Percentiles rank a stretch among this genome's conserved stretches.
These are phyloP conservation scores for Xylariaceae sp. DNA, from an alignment of 2,329 filamentous ascomycete species.

Conservation along the genomic window DNA sequence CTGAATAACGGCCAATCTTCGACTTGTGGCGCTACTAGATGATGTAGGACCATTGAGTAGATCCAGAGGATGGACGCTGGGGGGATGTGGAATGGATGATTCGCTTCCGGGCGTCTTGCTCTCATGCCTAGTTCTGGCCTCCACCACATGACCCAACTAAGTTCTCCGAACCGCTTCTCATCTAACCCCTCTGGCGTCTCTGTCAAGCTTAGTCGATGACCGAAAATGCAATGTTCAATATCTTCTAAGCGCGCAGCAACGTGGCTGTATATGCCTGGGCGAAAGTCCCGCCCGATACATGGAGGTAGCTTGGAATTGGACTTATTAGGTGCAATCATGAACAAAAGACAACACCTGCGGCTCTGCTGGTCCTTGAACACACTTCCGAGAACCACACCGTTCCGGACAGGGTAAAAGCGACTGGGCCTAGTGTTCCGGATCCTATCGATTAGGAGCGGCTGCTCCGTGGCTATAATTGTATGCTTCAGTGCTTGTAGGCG, in stretches of 20 bases:
- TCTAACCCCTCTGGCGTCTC: not conserved
- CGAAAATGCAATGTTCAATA: slow-evolving; percentile 7
- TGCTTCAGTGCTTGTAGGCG: slow-evolving; percentile 1
- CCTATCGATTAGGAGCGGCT: not conserved
- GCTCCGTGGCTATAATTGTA: not conserved
- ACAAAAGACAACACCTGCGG: not conserved
- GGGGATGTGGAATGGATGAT: slow-evolving; percentile 1
- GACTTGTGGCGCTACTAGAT: not conserved
- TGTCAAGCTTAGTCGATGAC: not conserved
- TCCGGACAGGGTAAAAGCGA: not conserved
- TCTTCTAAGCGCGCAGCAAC: slow-evolving; percentile 3
- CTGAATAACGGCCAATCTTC: not conserved
- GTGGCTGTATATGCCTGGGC: not conserved
- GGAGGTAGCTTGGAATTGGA: not conserved
- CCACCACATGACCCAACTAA: slow-evolving; percentile 1
- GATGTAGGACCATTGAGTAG: slow-evolving; percentile 5
- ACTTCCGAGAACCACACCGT: slow-evolving; percentile 1
- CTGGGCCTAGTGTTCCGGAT: not conserved
- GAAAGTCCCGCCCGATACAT: not conserved
- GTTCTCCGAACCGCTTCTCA: not conserved
- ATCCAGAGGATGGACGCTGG: slow-evolving; percentile 2
- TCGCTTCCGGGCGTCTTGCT: slow-evolving; percentile 3
- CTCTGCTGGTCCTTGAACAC: not conserved
- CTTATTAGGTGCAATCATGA: slow-evolving; percentile 1
- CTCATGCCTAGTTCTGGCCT: not conserved